These are phyloP conservation scores for Alternaria ventricosa DNA, from an alignment of 2,329 filamentous ascomycete genomes.

Conservation along the genomic window DNA sequence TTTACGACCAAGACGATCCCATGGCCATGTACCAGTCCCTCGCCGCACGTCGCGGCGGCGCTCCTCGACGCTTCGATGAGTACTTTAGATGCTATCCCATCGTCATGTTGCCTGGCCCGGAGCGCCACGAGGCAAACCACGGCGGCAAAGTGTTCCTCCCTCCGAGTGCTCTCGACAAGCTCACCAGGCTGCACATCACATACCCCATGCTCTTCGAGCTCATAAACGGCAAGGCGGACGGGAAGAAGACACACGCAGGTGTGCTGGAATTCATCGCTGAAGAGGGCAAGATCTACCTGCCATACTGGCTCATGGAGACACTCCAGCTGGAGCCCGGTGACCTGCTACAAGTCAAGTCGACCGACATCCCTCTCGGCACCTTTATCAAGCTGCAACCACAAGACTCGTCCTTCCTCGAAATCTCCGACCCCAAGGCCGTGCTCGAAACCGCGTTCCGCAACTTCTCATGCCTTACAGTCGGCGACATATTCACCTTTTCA, in stretches of 20 bases:
- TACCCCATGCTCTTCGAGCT: conserved; percentile 98
- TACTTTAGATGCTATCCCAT: conserved; percentile 98
- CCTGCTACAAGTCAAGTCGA: conserved; percentile 92
- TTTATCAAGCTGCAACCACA: conserved; percentile 98
- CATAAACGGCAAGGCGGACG: conserved; percentile 88
- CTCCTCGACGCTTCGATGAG: conserved; percentile 87
- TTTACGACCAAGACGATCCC: conserved; percentile 60
- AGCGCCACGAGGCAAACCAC: conserved; percentile 89
- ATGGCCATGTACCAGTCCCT: conserved; percentile 63
- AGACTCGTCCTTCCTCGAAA: conserved; percentile 90
- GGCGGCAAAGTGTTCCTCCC: conserved; percentile 98
- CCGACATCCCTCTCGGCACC: conserved; percentile 85
- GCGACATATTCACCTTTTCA: conserved; percentile 92
- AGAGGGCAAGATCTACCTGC: conserved; percentile 94
- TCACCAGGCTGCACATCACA: conserved; percentile 93
- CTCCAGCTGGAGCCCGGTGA: conserved; percentile 89
- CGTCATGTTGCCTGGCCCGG: conserved; percentile 89
- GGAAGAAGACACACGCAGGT: conserved; percentile 86
- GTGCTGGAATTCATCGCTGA: conserved; percentile 98
- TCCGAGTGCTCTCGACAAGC: conserved; percentile 94
- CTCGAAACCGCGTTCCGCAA: conserved; percentile 96
- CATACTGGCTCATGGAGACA: conserved; percentile 97
- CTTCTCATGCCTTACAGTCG: conserved; percentile 91
- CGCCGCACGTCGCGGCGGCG: conserved; percentile 51
- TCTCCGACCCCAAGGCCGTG: conserved; percentile 95